phyloP scores from a whole-genome alignment of 148 eudicot genomes.

The Chenopodium album region DNA sequence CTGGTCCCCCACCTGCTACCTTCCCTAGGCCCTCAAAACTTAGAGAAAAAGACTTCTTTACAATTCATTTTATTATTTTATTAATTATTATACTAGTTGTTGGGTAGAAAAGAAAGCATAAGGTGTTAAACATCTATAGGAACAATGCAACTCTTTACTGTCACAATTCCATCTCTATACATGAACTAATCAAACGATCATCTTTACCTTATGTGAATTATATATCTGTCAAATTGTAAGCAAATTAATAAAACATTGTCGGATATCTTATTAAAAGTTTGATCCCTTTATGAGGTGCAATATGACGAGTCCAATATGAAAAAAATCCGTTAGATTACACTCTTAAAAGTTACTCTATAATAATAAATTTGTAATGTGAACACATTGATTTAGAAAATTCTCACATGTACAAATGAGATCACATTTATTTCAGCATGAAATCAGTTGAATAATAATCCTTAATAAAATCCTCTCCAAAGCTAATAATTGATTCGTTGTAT shows the following conservation, averaged over 20 bases:
- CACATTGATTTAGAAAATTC: no score
- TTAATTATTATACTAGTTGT: background rate
- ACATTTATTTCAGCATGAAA: no score
- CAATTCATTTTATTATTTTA: constrained; percentile 7
- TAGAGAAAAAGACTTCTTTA: constrained; percentile 22
- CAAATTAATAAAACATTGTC: background rate
- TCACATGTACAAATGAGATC: background rate
- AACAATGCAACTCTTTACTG: constrained; percentile 15
- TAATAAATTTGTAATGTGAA: no score
- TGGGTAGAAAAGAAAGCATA: background rate
- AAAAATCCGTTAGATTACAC: no score
- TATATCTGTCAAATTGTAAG: background rate
- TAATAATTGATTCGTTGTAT: no score
- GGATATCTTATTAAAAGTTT: background rate
- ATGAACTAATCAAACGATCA: constrained; percentile 10
- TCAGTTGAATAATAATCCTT: no score
- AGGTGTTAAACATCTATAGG: constrained; percentile 21
- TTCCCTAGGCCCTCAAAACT: constrained; percentile 38
- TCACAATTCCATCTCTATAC: constrained; percentile 9
- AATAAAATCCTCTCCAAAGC: no score
- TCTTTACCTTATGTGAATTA: constrained; percentile 8
- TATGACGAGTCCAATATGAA: background rate
- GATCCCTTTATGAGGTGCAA: background rate
- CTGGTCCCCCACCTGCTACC: constrained; percentile 45
- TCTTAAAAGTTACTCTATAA: no score